phyloP scores from a whole-genome alignment of 139 green algal species.

The Haematococcus sp. region DNA sequence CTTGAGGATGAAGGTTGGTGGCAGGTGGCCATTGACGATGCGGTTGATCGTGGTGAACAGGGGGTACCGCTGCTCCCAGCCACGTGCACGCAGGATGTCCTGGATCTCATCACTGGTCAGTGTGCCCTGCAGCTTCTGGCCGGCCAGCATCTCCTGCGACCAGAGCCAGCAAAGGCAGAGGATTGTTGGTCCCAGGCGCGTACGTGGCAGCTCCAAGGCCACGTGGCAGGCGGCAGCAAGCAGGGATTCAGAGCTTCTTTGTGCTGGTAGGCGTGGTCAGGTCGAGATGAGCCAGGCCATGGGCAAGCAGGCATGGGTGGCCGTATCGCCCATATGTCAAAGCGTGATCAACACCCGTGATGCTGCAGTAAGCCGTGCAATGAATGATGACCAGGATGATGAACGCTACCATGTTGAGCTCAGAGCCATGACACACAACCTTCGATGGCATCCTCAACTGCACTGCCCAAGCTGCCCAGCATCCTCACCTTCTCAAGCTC shows the following conservation, averaged over 20 bases:
- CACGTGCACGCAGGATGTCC: slow-evolving; percentile 46
- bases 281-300: too few species aligned
- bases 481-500: slow-evolving; percentile 42
- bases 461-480: neutral
- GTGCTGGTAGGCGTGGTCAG: neutral
- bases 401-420: too few species aligned
- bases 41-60: slow-evolving; percentile 76
- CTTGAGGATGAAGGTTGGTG: slow-evolving; percentile 34
- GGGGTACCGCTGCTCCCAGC: slow-evolving; percentile 63
- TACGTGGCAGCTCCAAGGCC: too few species aligned
- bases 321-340: too few species aligned
- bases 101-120: slow-evolving; percentile 76
- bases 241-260: too few species aligned
- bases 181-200: neutral
- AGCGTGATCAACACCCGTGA: too few species aligned
- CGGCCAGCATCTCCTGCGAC: slow-evolving; percentile 51
- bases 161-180: neutral
- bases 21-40: slow-evolving; percentile 50
- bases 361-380: too few species aligned
- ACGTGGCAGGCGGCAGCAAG: too few species aligned
- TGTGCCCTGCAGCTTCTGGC: slow-evolving; percentile 82
- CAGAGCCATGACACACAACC: too few species aligned
- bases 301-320: too few species aligned
- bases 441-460: too few species aligned
- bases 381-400: too few species aligned